Evolutionary conservation across 345 rosid genomes (phyloP).

Genomic region (Aquilaria malaccensis): DNA sequence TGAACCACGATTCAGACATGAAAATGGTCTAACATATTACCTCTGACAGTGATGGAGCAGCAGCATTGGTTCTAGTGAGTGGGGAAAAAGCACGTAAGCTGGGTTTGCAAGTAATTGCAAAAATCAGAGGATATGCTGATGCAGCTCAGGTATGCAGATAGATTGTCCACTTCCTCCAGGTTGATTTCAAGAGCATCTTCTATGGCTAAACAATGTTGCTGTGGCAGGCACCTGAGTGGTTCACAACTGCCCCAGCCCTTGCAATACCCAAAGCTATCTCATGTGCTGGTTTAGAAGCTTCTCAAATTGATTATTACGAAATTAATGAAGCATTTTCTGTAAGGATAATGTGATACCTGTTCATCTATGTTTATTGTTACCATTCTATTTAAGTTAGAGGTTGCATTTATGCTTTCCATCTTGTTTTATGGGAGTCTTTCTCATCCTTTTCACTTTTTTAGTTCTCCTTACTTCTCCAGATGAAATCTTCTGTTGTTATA

Average conservation of each 20-base stretch:
- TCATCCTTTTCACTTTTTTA: too few species aligned
- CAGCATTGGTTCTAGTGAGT: constrained; percentile 85
- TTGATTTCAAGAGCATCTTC: background rate
- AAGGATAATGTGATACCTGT: constrained; percentile 11
- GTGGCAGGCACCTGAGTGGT: constrained; percentile 74
- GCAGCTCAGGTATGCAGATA: constrained; percentile 69
- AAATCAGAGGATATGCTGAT: constrained; percentile 80
- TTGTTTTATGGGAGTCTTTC: background rate
- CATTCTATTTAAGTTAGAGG: too few species aligned
- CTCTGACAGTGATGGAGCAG: constrained; percentile 86
- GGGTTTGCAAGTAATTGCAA: constrained; percentile 77
- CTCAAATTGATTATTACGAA: constrained; percentile 87
- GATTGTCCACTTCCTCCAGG: background rate
- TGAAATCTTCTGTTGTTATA: background rate
- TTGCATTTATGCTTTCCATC: background rate
- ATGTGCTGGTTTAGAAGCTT: constrained; percentile 71
- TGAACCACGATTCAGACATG: too few species aligned
- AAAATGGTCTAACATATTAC: constrained; percentile 4
- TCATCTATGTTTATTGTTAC: too few species aligned
- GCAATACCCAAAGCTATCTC: constrained; percentile 90
- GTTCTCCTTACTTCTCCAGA: too few species aligned
- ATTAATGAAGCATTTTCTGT: constrained; percentile 97
- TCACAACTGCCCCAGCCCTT: constrained; percentile 86
- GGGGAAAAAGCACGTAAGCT: constrained; percentile 76
- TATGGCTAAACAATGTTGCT: constrained; percentile 13